Conservation (phyloP, 2,329 filamentous ascomycete genomes). For the Phialocephala subalpina region DNA sequence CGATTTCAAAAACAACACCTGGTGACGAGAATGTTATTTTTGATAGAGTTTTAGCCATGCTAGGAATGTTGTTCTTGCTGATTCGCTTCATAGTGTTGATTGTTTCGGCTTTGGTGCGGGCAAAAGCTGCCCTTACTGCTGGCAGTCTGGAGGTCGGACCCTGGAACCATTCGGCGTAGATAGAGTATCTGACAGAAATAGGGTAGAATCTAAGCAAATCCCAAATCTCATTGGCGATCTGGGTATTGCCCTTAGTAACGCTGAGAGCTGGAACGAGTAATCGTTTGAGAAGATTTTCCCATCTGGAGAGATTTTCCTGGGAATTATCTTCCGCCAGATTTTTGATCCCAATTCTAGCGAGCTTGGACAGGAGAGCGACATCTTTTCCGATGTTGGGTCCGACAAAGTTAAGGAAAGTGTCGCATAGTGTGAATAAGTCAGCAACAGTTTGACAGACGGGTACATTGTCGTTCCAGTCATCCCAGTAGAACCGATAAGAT, state of each 20-base stretch:
- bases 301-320: slow-evolving; percentile 74
- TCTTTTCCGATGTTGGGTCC: slow-evolving; percentile 92
- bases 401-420: slow-evolving; percentile 83
- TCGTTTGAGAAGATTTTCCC: slow-evolving; percentile 84
- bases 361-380: slow-evolving; percentile 76
- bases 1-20: slow-evolving; percentile 88
- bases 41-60: slow-evolving; percentile 87
- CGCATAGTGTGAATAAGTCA: slow-evolving; percentile 87
- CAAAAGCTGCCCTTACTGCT: slow-evolving; percentile 81
- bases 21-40: slow-evolving; percentile 94
- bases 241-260: slow-evolving; percentile 83
- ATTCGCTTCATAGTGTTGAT: slow-evolving; percentile 88
- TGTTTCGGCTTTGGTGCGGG: slow-evolving; percentile 79
- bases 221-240: slow-evolving; percentile 86
- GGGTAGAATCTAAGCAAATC: slow-evolving; percentile 82
- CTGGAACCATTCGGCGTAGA: slow-evolving; percentile 94
- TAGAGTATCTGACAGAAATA: slow-evolving; percentile 78
- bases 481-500: slow-evolving; percentile 94
- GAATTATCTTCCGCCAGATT: slow-evolving; percentile 77
- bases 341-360: slow-evolving; percentile 84
- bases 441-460: slow-evolving; percentile 90
- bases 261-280: slow-evolving; percentile 89
- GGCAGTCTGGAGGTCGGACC: slow-evolving; percentile 79
- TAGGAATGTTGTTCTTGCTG: slow-evolving; percentile 83
- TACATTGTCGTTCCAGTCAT: slow-evolving; percentile 94